A percentile compares a stretch with the other conserved stretches of the same genome.
Conservation (phyloP, 768 basidiomycete species). For the Gyrodon lividus region DNA sequence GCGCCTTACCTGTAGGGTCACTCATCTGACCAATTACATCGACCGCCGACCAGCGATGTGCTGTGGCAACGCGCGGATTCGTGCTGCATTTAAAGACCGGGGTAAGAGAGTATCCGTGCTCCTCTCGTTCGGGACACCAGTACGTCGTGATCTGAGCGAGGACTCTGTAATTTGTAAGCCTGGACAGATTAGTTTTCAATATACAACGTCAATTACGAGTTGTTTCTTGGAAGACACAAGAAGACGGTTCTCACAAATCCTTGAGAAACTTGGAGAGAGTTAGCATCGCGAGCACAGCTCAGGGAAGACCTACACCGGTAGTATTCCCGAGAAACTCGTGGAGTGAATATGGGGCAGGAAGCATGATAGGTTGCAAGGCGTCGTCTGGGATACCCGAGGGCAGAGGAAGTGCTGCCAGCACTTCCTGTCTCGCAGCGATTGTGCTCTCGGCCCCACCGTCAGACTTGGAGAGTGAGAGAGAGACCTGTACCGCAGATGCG, state of each 20-base stretch:
- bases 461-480: neutral
- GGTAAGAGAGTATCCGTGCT: conserved; percentile 75
- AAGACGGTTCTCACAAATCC: conserved; percentile 45
- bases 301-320: conserved; percentile 47
- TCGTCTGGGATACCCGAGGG: conserved; percentile 64
- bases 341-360: conserved; percentile 61
- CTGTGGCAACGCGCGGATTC: conserved; percentile 72
- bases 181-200: conserved; percentile 22
- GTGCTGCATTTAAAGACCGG: conserved; percentile 78
- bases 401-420: conserved; percentile 60
- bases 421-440: conserved; percentile 52
- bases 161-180: conserved; percentile 65
- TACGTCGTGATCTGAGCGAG: conserved; percentile 65
- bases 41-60: conserved; percentile 70
- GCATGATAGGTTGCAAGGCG: conserved; percentile 63
- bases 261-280: conserved; percentile 47
- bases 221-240: neutral
- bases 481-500: conserved; percentile 3
- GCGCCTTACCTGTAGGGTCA: conserved; percentile 56
- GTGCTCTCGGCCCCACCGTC: conserved; percentile 35
- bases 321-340: conserved; percentile 66
- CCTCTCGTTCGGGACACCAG: conserved; percentile 82
- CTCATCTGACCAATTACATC: conserved; percentile 60
- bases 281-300: neutral
- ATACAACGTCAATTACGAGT: neutral